Evolutionary conservation across 164 flowering plant genomes (phyloP).

Genomic region (Litsea cubeba): DNA sequence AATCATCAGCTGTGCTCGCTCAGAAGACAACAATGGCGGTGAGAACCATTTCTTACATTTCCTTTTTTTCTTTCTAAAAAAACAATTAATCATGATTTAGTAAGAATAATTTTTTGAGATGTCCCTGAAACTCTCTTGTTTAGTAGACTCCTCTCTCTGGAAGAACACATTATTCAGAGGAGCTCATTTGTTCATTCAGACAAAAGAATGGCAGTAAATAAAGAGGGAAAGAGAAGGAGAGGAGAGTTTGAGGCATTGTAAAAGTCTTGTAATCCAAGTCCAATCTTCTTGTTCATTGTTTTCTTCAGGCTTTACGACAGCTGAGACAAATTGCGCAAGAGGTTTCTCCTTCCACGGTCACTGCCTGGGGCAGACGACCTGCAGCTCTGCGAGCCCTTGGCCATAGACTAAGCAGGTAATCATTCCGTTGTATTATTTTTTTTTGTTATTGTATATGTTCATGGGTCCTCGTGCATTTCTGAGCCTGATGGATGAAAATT

Average conservation of each 20-base stretch:
- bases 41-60: neutral
- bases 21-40: constrained; percentile 92
- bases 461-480: neutral
- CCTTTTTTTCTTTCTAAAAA: neutral
- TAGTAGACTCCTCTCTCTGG: neutral
- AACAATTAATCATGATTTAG: no score
- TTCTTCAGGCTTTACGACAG: constrained; percentile 79
- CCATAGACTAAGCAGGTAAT: constrained; percentile 82
- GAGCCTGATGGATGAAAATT: constrained; percentile 2
- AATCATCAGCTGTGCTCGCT: constrained; percentile 84
- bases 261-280: neutral
- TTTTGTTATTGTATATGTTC: neutral
- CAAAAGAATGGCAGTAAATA: neutral
- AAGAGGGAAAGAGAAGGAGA: neutral
- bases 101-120: no score
- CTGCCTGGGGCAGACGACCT: constrained; percentile 81
- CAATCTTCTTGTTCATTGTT: neutral
- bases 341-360: constrained; percentile 56
- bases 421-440: neutral
- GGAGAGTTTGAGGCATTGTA: neutral
- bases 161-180: neutral
- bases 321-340: constrained; percentile 87
- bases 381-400: constrained; percentile 79
- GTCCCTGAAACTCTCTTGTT: no score
- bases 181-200: neutral